Evolutionary conservation across 139 green algal species (phyloP), one percentile per base, ranked within the genome.

Genomic region (Spirogloea muscicola): DNA sequence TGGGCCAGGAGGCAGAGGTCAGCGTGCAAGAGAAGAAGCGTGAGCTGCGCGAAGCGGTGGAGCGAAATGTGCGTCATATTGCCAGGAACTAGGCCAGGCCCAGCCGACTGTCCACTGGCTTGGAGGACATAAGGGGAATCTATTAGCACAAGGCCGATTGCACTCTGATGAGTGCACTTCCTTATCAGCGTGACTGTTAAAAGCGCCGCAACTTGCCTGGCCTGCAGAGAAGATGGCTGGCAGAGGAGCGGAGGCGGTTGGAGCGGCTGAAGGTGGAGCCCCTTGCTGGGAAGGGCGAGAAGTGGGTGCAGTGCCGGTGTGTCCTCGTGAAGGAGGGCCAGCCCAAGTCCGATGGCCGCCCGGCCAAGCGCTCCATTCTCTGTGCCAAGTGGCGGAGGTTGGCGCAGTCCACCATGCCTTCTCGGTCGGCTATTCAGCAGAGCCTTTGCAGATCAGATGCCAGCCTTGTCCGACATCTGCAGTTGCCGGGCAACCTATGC

Each of bases 301-400:
- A 58, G n/a, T 75, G 66, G 66, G 10, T 68, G 21, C 66, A 75
- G 57, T 75, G 66, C 43, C 37, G 43, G 9, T n/a, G 6, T 6
- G 52, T 58, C 27, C 37, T 75, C 33, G 40, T 52, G 10, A 40
- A 75, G 10, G 66, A 57, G 38, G 66, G 66, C 38, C 48, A 75
- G 29, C 33, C 65, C 31, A 25, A 18, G 10, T 27, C 44, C 2
- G 25, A 58, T 49, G 66, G 66, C 21, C 40, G 44, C 10, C 33
- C 49, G 13, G 66, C 46, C 21, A n/a, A 49, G 25, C 64, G 39
- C 33, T 7, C 38, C 7, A 29, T 58, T 27, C 48, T 66, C 10
- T 75, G 66, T 41, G 48, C 48, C 37, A 75, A 75, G 57, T 75
- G 66, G 66, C 52, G 66, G 7, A 69, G 66, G 66, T 75, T 4